Evolutionary conservation across 495 filamentous ascomycete species (phyloP), one percentile per base, ranked within the genome.

Genomic region (Annulohypoxylon nitens): DNA sequence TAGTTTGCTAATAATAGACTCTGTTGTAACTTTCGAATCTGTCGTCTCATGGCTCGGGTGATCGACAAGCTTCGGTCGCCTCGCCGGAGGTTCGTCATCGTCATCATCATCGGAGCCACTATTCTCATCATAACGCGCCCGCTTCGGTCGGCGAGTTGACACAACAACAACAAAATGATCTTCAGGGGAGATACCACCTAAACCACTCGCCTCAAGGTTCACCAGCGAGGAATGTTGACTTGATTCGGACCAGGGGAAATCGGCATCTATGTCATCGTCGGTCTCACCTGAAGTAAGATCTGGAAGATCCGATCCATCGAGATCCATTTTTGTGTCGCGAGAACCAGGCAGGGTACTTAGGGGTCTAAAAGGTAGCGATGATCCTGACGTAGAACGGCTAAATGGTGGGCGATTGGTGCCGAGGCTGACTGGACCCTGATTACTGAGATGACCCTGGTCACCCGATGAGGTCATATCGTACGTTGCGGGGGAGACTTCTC

Each of bases 91-190:
- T 20, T 61, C 61, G 36, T 62, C 65, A 45, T 67, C 67, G 41
- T 61, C 64, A 50, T 75, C 64, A 50, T 75, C 60, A 64, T 36
- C 57, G 69, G 73, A 75, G 8, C 20, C 64, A 57, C 36, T 68
- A 16, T 53, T 54, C 4, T 23, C 37, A 16, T 71, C 57, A 18
- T 36, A 47, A 11, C 25, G n/a, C 6, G 62, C 48, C 11, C 60
- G 2, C 20, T 71, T 79, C 3, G 80, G 78, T 25, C 88, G 84
- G 16, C 83, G 81, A 2, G 86, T 87, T 36, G 82, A 76, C 4
- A 92, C 88, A 18, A 83, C 73, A 30, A 93, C 78, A 3, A 83
- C 78, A 74, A 93, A 93, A 70, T 93, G 88, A 77, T 93, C 91
- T 47, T 87, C 86, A 1, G 90, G 90, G 51, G 83, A 84, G 18